Conservation (phyloP, 202 grass and related monocot species). For the Eragrostis tef region DNA sequence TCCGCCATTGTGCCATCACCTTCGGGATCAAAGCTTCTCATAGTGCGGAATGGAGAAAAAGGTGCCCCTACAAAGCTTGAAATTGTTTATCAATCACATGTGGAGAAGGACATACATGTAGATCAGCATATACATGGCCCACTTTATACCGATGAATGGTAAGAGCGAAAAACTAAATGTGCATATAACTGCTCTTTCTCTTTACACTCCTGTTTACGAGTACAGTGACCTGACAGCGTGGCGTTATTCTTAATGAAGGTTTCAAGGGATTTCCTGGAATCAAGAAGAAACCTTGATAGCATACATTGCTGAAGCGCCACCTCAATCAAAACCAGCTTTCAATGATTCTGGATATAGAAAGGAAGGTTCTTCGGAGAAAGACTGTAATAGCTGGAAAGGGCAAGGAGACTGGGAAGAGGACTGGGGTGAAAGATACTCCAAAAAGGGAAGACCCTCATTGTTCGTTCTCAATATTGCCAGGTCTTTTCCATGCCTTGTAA, state of each 20-base stretch:
- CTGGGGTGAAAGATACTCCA: conserved; percentile 94
- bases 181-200: conserved; percentile 17
- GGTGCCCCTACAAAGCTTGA: conserved; percentile 70
- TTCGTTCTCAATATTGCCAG: conserved; percentile 82
- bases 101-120: conserved; percentile 71
- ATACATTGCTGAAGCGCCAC: conserved; percentile 74
- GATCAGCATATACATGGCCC: conserved; percentile 69
- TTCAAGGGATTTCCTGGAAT: conserved; percentile 95
- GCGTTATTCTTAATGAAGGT: conserved; percentile 55
- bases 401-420: conserved; percentile 87
- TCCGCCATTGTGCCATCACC: conserved; percentile 64
- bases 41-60: conserved; percentile 73
- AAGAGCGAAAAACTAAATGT: conserved; percentile 35
- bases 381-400: conserved; percentile 75
- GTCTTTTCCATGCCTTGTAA: conserved; percentile 43
- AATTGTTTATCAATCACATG: conserved; percentile 59
- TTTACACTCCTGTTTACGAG: background rate
- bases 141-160: conserved; percentile 78
- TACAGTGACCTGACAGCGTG: background rate
- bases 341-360: conserved; percentile 51
- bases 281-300: conserved; percentile 84
- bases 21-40: conserved; percentile 72
- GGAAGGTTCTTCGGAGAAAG: conserved; percentile 56
- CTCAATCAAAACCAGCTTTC: conserved; percentile 61
- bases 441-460: conserved; percentile 68